Percentiles rank a stretch among this genome's conserved stretches.
Evolutionary conservation across 768 basidiomycete genomes (phyloP).

Genomic region (Agrocybe praecox): DNA sequence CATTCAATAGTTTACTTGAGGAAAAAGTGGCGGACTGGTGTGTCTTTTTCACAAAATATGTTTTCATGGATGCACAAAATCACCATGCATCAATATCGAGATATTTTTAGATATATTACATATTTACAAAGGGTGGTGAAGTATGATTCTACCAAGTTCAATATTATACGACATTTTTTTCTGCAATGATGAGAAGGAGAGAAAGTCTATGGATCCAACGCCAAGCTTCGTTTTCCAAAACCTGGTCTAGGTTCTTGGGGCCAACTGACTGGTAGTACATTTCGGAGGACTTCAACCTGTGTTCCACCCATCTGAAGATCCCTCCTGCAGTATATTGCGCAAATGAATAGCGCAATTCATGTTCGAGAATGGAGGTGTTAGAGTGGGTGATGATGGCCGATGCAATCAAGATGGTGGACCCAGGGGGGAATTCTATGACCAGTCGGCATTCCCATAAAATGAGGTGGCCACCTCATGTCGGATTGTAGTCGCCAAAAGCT

Average conservation of each 20-base stretch:
- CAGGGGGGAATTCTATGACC: conserved; percentile 8
- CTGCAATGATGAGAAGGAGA: not conserved
- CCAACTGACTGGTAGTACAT: not conserved
- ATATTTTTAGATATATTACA: too few species aligned
- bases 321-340: conserved; percentile 7
- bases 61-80: too few species aligned
- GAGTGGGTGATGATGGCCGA: conserved; percentile 5
- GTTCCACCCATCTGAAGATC: conserved; percentile 3
- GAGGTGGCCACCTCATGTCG: not conserved
- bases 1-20: too few species aligned
- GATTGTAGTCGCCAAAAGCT: conserved; percentile 1
- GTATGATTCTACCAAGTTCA: too few species aligned
- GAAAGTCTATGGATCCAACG: not conserved
- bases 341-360: conserved; percentile 6
- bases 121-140: too few species aligned
- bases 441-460: conserved; percentile 2
- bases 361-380: not conserved
- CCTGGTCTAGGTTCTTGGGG: not conserved
- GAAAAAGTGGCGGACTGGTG: too few species aligned
- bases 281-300: not conserved
- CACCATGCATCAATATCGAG: too few species aligned
- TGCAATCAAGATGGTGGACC: conserved; percentile 1
- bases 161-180: too few species aligned
- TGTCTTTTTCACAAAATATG: too few species aligned
- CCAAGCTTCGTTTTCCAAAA: not conserved